phyloP scores from a whole-genome alignment of 306 rosid species.

The Prunus mume region DNA sequence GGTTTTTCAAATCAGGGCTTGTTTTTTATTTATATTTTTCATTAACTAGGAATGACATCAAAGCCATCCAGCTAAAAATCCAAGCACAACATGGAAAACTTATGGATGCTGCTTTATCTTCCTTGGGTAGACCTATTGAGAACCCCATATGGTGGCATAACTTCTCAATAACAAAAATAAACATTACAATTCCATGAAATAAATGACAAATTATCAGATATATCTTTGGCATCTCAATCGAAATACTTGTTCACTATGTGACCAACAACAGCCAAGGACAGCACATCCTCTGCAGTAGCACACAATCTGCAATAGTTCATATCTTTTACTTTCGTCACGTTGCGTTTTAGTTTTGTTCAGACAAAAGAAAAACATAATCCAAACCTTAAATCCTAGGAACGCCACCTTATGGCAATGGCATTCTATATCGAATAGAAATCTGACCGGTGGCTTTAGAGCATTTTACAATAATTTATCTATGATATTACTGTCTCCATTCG shows the following conservation, averaged over 20 bases:
- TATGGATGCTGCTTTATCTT: neutral
- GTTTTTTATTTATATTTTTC: neutral
- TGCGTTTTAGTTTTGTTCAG: neutral
- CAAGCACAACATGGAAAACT: neutral
- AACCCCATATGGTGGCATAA: neutral
- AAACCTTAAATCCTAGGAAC: constrained; percentile 12
- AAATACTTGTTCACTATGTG: neutral
- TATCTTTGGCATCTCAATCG: neutral
- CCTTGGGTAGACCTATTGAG: neutral
- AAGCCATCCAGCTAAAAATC: neutral
- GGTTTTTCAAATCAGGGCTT: neutral
- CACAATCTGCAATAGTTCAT: constrained; percentile 1
- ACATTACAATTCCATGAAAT: neutral
- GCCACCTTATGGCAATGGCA: constrained; percentile 4
- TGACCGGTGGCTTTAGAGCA: constrained; percentile 1
- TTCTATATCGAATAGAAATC: constrained; percentile 8
- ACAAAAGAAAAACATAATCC: neutral
- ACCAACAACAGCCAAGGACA: neutral
- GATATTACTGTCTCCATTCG: constrained; percentile 7
- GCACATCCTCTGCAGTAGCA: constrained; percentile 10
- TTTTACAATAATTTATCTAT: constrained; percentile 9
- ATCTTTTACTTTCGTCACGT: neutral
- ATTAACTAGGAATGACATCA: neutral
- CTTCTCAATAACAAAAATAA: neutral
- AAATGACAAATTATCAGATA: neutral